These are phyloP conservation scores for Theileria sp. DNA, from an alignment of 169 alveolate genomes.

Conservation along the genomic window DNA sequence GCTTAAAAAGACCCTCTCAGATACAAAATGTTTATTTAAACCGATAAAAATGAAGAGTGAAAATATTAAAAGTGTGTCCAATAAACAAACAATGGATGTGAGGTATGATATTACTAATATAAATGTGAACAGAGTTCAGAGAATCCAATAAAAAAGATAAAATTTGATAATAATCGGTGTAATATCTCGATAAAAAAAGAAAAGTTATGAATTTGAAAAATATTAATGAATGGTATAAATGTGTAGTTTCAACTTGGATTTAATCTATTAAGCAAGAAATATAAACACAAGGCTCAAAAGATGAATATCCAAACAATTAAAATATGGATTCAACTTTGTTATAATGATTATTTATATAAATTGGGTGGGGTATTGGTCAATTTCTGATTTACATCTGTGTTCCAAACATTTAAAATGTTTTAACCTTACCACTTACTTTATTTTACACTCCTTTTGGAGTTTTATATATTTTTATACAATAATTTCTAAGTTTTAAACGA, in stretches of 20 bases:
- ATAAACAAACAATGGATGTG: background rate
- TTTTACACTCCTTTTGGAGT: background rate
- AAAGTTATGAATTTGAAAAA: background rate
- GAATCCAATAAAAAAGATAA: background rate
- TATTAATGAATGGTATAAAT: background rate
- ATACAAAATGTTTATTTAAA: background rate
- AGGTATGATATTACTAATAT: background rate
- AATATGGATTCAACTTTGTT: slow-evolving; percentile 19
- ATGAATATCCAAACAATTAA: background rate
- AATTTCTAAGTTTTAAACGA: background rate
- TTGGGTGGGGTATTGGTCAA: slow-evolving; percentile 18
- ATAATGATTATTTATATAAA: background rate
- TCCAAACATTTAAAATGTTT: background rate
- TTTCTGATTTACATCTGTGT: background rate
- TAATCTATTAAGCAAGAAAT: background rate
- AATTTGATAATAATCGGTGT: background rate
- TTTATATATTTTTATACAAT: background rate
- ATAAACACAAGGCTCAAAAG: background rate
- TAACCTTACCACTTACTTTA: background rate
- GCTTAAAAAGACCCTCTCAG: background rate
- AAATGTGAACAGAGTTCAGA: background rate
- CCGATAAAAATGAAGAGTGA: background rate
- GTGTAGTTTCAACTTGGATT: background rate
- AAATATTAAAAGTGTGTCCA: background rate
- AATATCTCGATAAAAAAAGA: background rate